Evolutionary conservation across 352 stramenopile species (phyloP).

Genomic region (Pythium plurisporium): DNA sequence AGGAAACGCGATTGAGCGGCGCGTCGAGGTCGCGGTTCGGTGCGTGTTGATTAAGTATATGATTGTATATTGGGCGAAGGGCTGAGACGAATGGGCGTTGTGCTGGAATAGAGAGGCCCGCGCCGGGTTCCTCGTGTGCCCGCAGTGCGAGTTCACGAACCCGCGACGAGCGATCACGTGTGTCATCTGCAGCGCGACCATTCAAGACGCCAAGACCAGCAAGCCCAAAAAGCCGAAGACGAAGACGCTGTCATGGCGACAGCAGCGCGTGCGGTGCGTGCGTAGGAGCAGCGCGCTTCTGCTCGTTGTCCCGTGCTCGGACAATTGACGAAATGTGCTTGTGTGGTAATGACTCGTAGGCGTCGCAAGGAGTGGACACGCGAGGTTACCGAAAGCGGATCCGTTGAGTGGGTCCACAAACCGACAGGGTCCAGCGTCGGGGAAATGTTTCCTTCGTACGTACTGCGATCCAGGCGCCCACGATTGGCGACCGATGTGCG

Average conservation of each 20-base stretch:
- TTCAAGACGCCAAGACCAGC: not conserved
- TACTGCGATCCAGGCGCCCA: not conserved
- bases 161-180: slow-evolving; percentile 14
- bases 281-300: too few relatives aligned
- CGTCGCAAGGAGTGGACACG: slow-evolving; percentile 18
- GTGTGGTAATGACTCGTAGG: not conserved
- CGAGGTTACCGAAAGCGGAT: slow-evolving; percentile 1
- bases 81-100: too few relatives aligned
- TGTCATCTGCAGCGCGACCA: slow-evolving; percentile 14
- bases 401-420: slow-evolving; percentile 12
- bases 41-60: too few relatives aligned
- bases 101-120: slow-evolving; percentile 21
- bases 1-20: slow-evolving; percentile 14
- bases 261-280: slow-evolving; percentile 17
- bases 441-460: not conserved
- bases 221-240: slow-evolving; percentile 2
- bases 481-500: not conserved
- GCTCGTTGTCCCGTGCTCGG: too few relatives aligned
- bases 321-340: not conserved
- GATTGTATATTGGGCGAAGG: too few relatives aligned
- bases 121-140: slow-evolving; percentile 8
- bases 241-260: slow-evolving; percentile 9
- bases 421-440: not conserved
- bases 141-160: slow-evolving; percentile 21
- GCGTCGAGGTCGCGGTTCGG: slow-evolving; percentile 27